These are phyloP conservation scores for Saxophila tyrrhenica DNA, from an alignment of 495 filamentous ascomycete species.

Conservation along the genomic window DNA sequence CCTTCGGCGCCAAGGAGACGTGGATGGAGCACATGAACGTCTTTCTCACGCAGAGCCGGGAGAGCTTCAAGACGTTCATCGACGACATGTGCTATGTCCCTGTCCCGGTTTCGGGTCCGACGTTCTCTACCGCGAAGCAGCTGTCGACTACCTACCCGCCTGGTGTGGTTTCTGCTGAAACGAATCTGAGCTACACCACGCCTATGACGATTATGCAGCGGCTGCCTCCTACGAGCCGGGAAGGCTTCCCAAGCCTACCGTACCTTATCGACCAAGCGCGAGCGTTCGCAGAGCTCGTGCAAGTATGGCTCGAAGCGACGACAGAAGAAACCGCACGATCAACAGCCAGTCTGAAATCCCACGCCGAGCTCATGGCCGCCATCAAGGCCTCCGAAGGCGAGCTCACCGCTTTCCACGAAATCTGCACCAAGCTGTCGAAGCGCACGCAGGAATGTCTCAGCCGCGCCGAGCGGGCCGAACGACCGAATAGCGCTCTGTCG, in stretches of 20 bases:
- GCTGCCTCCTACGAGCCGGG: conserved; percentile 66
- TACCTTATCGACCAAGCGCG: conserved; percentile 87
- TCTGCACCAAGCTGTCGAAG: conserved; percentile 59
- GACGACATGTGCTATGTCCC: conserved; percentile 78
- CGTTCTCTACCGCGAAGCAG: conserved; percentile 29
- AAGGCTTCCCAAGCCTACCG: conserved; percentile 89
- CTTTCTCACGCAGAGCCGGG: conserved; percentile 50
- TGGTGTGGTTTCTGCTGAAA: conserved; percentile 9
- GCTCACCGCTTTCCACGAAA: conserved; percentile 57
- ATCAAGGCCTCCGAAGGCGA: conserved; percentile 48
- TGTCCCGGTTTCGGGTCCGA: conserved; percentile 33
- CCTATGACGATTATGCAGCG: conserved; percentile 83
- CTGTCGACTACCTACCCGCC: conserved; percentile 54
- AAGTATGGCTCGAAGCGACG: conserved; percentile 61
- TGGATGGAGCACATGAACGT: conserved; percentile 99
- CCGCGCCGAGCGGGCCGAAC: conserved; percentile 60
- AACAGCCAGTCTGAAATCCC: background rate
- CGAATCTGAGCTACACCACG: conserved; percentile 57
- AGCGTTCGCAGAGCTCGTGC: conserved; percentile 77
- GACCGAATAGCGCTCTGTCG: conserved; percentile 46
- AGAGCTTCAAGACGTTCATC: conserved; percentile 76
- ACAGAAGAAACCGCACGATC: background rate
- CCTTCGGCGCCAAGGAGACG: conserved; percentile 85
- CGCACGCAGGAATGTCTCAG: conserved; percentile 62
- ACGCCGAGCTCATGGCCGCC: conserved; percentile 19